Conservation (phyloP, 2,329 filamentous ascomycete genomes). For the Colletotrichum limetticola region DNA sequence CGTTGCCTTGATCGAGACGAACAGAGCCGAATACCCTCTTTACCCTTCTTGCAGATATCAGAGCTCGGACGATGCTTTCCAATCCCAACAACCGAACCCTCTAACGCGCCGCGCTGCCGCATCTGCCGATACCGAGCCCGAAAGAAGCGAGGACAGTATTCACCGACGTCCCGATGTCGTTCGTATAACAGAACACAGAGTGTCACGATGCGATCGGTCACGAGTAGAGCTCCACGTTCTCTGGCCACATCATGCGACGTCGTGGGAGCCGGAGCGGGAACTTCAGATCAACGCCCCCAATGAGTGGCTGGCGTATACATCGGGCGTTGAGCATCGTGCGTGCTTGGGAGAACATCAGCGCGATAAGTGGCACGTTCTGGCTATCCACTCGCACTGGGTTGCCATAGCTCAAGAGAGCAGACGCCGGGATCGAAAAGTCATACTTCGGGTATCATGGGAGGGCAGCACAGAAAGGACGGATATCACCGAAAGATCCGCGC, state of each 20-base stretch:
- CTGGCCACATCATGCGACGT: not conserved
- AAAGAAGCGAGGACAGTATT: too few species aligned
- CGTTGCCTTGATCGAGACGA: not conserved
- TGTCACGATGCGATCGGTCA: too few species aligned
- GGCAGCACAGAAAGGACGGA: not conserved
- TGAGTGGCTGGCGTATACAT: not conserved
- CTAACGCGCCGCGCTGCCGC: not conserved
- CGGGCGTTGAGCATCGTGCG: not conserved
- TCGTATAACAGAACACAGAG: not conserved
- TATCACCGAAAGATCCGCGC: not conserved
- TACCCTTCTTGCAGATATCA: not conserved
- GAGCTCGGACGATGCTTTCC: not conserved
- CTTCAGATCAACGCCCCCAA: not conserved
- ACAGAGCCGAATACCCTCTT: not conserved
- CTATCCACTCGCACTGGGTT: not conserved
- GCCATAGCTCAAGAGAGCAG: not conserved
- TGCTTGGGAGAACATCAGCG: not conserved
- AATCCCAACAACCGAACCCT: not conserved
- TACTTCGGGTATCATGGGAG: not conserved
- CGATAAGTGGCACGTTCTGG: not conserved
- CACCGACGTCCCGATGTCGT: not conserved
- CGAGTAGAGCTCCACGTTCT: not conserved
- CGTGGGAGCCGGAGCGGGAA: not conserved
- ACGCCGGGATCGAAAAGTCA: not conserved
- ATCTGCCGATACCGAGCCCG: not conserved